A percentile compares a stretch with the other conserved stretches of the same genome.
Conservation (phyloP, 176 grass and related monocot species). For the Paspalum notatum region DNA sequence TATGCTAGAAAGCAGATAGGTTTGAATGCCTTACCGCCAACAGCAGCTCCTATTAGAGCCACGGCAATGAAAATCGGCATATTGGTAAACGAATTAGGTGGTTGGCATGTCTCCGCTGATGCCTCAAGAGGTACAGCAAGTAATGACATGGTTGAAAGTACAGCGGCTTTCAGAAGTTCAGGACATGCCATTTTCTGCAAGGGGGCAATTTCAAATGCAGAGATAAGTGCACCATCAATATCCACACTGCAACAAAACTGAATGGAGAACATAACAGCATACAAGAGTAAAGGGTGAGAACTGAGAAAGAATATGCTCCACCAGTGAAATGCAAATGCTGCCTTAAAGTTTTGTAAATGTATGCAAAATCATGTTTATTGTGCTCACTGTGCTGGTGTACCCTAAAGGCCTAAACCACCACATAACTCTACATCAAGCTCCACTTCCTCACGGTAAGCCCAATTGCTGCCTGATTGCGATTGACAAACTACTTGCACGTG, state of each 20-base stretch:
- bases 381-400: not conserved
- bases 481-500: not conserved
- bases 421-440: not conserved
- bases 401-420: not conserved
- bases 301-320: not conserved
- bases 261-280: not conserved
- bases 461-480: not conserved
- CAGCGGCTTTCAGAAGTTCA: constrained; percentile 38
- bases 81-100: constrained; percentile 46
- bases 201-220: constrained; percentile 15
- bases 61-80: constrained; percentile 72
- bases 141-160: constrained; percentile 49
- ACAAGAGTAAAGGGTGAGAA: not conserved
- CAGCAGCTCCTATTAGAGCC: constrained; percentile 61
- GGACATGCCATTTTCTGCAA: constrained; percentile 45
- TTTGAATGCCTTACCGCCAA: constrained; percentile 48
- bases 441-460: not conserved
- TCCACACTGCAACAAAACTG: not conserved
- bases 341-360: not conserved
- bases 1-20: not conserved
- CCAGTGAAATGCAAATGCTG: not conserved
- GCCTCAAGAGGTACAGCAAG: constrained; percentile 53
- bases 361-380: not conserved
- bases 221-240: not conserved
- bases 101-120: constrained; percentile 51